Percentiles rank a stretch among this genome's conserved stretches.
These are phyloP conservation scores for Blastobotrys buckinghamii DNA, from an alignment of 1,139 yeast genomes.

Conservation along the genomic window DNA sequence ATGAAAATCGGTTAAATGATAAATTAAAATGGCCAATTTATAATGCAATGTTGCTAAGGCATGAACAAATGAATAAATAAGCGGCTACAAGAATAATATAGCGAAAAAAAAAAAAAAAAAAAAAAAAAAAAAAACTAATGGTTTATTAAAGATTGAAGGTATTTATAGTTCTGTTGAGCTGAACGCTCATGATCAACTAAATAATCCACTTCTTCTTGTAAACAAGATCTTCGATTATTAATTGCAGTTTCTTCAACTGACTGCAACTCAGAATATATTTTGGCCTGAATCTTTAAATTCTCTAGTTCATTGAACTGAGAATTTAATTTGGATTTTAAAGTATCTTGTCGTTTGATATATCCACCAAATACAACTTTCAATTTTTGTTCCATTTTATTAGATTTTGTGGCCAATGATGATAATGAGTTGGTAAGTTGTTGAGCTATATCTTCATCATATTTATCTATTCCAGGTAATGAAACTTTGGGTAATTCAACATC, in stretches of 20 bases:
- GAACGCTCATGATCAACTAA: constrained; percentile 38
- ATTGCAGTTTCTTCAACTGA: constrained; percentile 35
- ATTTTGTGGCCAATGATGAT: constrained; percentile 25
- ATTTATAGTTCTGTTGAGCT: constrained; percentile 33
- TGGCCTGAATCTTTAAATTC: constrained; percentile 27
- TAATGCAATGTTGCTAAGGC: constrained; percentile 11
- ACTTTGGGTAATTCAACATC: constrained; percentile 21
- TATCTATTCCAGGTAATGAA: constrained; percentile 5
- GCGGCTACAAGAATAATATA: background rate
- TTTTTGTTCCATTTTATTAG: constrained; percentile 34
- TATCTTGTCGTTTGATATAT: constrained; percentile 32
- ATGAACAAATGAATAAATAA: constrained; percentile 5
- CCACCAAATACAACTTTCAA: constrained; percentile 34
- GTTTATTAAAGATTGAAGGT: constrained; percentile 8
- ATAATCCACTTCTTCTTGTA: constrained; percentile 40
- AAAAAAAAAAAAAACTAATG: too few species aligned
- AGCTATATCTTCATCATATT: constrained; percentile 12
- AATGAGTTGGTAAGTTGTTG: constrained; percentile 17
- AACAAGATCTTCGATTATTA: constrained; percentile 28
- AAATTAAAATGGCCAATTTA: constrained; percentile 11
- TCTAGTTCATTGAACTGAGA: constrained; percentile 28
- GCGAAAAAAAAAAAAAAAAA: background rate
- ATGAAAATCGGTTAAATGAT: constrained; percentile 6
- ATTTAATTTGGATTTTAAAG: constrained; percentile 28
- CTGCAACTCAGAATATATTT: constrained; percentile 26